These are phyloP conservation scores for Hyparrhenia diplandra DNA, from an alignment of 176 grass and related monocot species.

Conservation along the genomic window DNA sequence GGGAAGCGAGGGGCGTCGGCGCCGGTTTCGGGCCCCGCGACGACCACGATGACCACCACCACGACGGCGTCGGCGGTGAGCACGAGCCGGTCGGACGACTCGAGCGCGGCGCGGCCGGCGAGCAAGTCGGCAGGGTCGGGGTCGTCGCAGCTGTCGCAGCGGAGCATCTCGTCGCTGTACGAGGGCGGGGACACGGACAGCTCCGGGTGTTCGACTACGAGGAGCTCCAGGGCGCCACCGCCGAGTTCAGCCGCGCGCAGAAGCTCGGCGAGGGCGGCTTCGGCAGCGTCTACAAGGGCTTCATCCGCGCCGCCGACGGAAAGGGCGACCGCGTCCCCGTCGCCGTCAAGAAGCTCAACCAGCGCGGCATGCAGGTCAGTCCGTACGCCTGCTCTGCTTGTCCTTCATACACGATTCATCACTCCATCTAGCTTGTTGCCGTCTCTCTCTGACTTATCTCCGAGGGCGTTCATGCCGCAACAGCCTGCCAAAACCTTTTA, in stretches of 20 bases:
- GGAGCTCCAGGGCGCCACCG: slow-evolving; percentile 68
- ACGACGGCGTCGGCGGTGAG: slow-evolving; percentile 34
- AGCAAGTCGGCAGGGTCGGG: slow-evolving; percentile 66
- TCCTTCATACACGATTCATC: background rate
- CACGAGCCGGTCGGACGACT: slow-evolving; percentile 76
- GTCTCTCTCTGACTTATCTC: background rate
- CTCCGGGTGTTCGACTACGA: slow-evolving; percentile 75
- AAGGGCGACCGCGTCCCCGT: slow-evolving; percentile 55
- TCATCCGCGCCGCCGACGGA: slow-evolving; percentile 43
- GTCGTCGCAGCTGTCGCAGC: too few species aligned
- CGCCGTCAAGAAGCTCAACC: slow-evolving; percentile 83
- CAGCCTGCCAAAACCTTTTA: background rate
- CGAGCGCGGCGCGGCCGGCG: slow-evolving; percentile 35
- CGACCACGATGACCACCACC: background rate
- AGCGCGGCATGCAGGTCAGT: slow-evolving; percentile 67
- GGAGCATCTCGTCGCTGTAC: slow-evolving; percentile 75
- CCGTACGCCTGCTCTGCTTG: background rate
- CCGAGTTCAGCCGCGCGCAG: slow-evolving; percentile 59
- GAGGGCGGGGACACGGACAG: slow-evolving; percentile 68
- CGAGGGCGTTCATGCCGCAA: background rate
- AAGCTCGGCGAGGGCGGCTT: slow-evolving; percentile 96
- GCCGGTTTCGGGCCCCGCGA: background rate
- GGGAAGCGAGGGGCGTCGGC: background rate
- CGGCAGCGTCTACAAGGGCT: slow-evolving; percentile 83
- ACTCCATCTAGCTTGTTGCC: background rate